Evolutionary conservation across 163 green algal species (phyloP), one percentile per base, ranked within the genome.

Genomic region (Scenedesmus sp.): DNA sequence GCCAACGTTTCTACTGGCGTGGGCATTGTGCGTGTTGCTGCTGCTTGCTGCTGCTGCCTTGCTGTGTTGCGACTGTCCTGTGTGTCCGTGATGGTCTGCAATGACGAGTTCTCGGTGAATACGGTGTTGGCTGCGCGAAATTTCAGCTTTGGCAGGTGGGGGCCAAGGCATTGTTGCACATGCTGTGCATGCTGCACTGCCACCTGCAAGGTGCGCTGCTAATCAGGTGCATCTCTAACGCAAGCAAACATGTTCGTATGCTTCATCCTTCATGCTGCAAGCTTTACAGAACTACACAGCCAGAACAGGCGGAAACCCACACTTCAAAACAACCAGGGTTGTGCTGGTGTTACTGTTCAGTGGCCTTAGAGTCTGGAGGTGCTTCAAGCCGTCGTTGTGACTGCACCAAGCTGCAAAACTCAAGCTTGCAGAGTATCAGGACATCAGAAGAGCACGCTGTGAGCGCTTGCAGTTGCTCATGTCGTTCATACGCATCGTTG

Each of bases 401-500:
- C 53, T 65, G 53, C 56, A n/a, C n/a, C n/a, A 70, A 70, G 20
- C 56, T 70, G 22, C 22, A 70, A 16, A 3, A 86, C 43, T 7
- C 22, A 26, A 42, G 80, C 79, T 42, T 22, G 43, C 2, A 70
- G 4, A 86, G 10, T 12, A 81, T 0, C 35, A n/a, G 2, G 49
- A 9, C 35, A 81, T 0, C 35, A n/a, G 2, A 81, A 9, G n/a
- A 16, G 35, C 33, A 44, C 33, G 13, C 35, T 51, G 72, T 15
- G 72, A 44, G 35, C 72, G 72, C 72, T 37, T 33, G 24, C 18
- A 13, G 15, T 12, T 56, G 49, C 49, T 7, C 30, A 76, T 76
- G 65, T 40, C 65, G 16, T 76, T 30, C 6, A 92, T 97, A 22
- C 81, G 35, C 81, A 81, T 97, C 0, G 85, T 88, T 2, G 89